Base-by-base conservation (phyloP, 2,329 filamentous ascomycete genomes). In the Tolypocladium amazonense region DNA sequence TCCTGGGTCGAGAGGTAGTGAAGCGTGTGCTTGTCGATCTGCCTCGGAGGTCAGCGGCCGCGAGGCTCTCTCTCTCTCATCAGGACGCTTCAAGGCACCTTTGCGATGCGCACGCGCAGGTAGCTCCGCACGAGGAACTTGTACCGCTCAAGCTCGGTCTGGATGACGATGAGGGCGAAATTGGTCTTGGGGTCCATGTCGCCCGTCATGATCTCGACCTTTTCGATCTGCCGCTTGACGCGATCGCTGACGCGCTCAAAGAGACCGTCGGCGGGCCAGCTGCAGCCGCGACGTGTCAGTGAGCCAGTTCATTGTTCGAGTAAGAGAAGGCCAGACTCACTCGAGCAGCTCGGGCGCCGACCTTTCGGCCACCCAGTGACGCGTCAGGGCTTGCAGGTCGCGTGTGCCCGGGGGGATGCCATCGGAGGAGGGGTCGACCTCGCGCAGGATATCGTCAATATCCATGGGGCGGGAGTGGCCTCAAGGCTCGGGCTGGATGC, bases 131-230 rank as follows among this genome's bases (percentile, higher is more conserved):
- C 83, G 27, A 99, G 81, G 70, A 92, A 99, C 76, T 96, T 96
- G 75, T 90, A 95, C 54, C 94, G 82, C 72, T 97, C 92, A 59
- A 99, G 83, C 76, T 99, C 94, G 8, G 95, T 97, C 78, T 99
- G 94, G 59, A 97, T 87, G 63, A 99, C 88, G 56, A 97, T 96
- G 69, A 97, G 86, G 62, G 86, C 86, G 72, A 99, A 96, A 72
- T 96, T 97, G 64, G 90, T 88, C 73, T 89, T 92, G 55, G 92
- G 89, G 69, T 96, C 92, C 85, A 92, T 88, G 69, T 89, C 87
- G 63, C 88, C 89, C 15, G 89, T 93, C 81, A 92, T 83, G 61
- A 87, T 83, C 75, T 90, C 88, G 63, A 90, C 84, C 65, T 80
- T 82, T 72, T 87, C 82, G 68, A 89, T 89, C 77, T 90, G 88